Evolutionary conservation across 495 filamentous ascomycete genomes (phyloP).

Genomic region (Rostrohypoxylon terebratum): DNA sequence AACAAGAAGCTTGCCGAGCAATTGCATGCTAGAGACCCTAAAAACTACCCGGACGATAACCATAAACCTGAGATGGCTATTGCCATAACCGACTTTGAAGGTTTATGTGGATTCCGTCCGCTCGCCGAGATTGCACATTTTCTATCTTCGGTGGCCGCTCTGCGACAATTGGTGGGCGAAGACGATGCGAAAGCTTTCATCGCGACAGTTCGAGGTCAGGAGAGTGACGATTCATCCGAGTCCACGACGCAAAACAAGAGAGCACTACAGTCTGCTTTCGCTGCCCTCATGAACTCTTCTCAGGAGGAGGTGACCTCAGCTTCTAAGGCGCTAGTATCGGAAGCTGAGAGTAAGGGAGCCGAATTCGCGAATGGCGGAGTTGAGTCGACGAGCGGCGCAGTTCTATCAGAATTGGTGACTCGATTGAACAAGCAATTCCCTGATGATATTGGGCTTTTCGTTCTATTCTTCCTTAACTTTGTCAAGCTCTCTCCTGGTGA

Average conservation of each 20-base stretch:
- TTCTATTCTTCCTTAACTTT: conserved; percentile 66
- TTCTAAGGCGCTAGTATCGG: conserved; percentile 72
- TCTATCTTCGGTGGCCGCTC: conserved; percentile 74
- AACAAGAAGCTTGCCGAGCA: conserved; percentile 97
- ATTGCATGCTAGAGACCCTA: conserved; percentile 84
- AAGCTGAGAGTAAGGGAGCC: conserved; percentile 71
- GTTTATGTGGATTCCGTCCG: conserved; percentile 94
- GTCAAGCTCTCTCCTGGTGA: conserved; percentile 80
- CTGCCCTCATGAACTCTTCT: conserved; percentile 80
- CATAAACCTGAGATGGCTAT: conserved; percentile 99
- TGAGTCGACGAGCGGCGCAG: conserved; percentile 67
- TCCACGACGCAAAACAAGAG: conserved; percentile 76
- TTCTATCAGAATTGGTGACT: conserved; percentile 79
- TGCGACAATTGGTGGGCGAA: conserved; percentile 82
- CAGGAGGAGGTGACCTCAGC: conserved; percentile 72
- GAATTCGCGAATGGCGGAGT: conserved; percentile 74
- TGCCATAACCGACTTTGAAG: conserved; percentile 94
- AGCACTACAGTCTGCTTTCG: conserved; percentile 78
- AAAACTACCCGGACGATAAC: conserved; percentile 99
- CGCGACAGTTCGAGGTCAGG: conserved; percentile 71
- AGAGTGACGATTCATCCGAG: conserved; percentile 64
- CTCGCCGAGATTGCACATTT: conserved; percentile 88
- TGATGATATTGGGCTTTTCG: conserved; percentile 62
- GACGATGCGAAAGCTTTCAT: conserved; percentile 75
- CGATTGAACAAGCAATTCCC: conserved; percentile 73